phyloP scores from a whole-genome alignment of 2,329 filamentous ascomycete species.

The Pochonia chlamydosporia region DNA sequence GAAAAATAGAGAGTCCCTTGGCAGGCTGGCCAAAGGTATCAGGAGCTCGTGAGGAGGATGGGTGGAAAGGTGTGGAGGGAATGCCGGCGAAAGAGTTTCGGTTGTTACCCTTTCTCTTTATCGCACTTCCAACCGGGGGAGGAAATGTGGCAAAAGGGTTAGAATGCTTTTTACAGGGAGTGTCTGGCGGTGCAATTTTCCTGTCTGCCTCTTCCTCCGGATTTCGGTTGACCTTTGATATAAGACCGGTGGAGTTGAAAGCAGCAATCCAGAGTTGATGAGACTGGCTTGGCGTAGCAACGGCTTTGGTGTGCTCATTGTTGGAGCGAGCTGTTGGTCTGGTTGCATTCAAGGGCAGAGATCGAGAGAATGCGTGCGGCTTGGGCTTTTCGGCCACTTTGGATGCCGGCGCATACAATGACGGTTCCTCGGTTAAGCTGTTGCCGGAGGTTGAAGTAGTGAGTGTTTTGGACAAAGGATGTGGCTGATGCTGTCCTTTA shows the following conservation, averaged over 20 bases:
- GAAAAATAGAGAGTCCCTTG: conserved; percentile 62
- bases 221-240: conserved; percentile 89
- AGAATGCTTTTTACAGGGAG: conserved; percentile 84
- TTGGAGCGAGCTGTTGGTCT: conserved; percentile 23
- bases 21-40: conserved; percentile 49
- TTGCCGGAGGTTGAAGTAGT: conserved; percentile 83
- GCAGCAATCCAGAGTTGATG: conserved; percentile 69
- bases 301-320: conserved; percentile 23
- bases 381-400: conserved; percentile 20
- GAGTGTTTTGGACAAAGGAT: conserved; percentile 80
- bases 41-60: conserved; percentile 41
- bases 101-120: conserved; percentile 56
- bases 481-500: conserved; percentile 49
- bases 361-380: conserved; percentile 31
- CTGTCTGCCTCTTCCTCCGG: conserved; percentile 59
- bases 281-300: conserved; percentile 40
- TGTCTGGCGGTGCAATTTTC: conserved; percentile 78
- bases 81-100: conserved; percentile 66
- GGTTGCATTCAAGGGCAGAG: conserved; percentile 32
- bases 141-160: conserved; percentile 64
- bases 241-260: conserved; percentile 89
- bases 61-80: conserved; percentile 76
- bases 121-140: conserved; percentile 50
- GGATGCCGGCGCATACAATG: conserved; percentile 21
- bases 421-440: conserved; percentile 66